Evolutionary conservation across 208 protist species (phyloP).

Genomic region (Acanthamoeba sp.): DNA sequence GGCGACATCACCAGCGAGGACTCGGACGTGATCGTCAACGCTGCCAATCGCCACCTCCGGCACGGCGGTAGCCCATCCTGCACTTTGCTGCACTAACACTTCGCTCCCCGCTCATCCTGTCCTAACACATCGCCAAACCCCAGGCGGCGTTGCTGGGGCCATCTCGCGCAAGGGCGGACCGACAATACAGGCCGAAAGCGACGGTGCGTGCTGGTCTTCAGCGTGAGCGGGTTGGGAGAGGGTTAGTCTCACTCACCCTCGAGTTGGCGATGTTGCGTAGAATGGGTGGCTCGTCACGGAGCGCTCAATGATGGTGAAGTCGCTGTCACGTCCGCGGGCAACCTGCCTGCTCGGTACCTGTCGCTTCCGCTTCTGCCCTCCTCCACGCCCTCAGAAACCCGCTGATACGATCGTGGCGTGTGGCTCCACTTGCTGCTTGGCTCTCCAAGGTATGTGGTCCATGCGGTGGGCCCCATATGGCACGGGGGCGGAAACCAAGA

Average conservation of each 20-base stretch:
- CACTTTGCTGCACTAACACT: background rate
- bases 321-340: constrained; percentile 27
- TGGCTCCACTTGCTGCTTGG: too few species aligned
- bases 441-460: constrained; percentile 29
- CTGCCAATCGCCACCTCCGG: constrained; percentile 24
- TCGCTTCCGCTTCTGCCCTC: background rate
- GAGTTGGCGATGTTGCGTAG: background rate
- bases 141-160: constrained; percentile 40
- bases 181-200: constrained; percentile 28
- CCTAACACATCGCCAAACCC: too few species aligned
- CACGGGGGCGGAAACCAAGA: background rate
- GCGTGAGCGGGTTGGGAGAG: too few species aligned
- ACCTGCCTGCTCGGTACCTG: background rate
- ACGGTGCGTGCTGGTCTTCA: background rate
- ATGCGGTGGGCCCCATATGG: constrained; percentile 57
- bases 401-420: too few species aligned
- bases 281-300: background rate
- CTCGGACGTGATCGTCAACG: constrained; percentile 52
- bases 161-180: constrained; percentile 55
- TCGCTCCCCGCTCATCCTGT: background rate
- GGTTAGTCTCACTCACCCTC: background rate
- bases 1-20: constrained; percentile 69
- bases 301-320: constrained; percentile 19
- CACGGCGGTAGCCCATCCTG: background rate
- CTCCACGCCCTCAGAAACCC: too few species aligned